Evolutionary conservation across 257 asterid species (phyloP), one percentile per base, ranked within the genome.

Genomic region (Scutellaria galericulata): DNA sequence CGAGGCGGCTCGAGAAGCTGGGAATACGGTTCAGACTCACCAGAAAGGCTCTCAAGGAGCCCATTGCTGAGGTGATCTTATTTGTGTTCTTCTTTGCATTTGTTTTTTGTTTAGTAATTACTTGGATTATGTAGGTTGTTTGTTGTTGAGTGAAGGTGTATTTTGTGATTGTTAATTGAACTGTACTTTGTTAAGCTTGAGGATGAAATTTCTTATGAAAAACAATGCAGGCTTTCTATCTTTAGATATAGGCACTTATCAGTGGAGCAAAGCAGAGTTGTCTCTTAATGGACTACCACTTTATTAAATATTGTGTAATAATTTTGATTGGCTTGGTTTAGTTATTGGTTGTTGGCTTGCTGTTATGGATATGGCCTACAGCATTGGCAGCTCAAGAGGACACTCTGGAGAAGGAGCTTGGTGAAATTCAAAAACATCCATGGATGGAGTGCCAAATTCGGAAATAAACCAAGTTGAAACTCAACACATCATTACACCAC

Each of bases 1-100:
- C 96, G 35, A 87, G 99, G 83, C 96, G 85, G 78, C 86, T 94
- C 22, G 97, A 91, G 89, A 94, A 91, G 88, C 93, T 94, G 6
- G 97, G 97, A 27, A 88, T 84, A 79, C 86, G 98, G 74, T 87
- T 91, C 71, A 80, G 97, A 52, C 74, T 89, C 47, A 77, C 89
- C 7, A 78, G 96, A 71, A 94, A 80, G 78, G 73, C 95, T 79
- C 84, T 94, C 57, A 91, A 87, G 84, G 92, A 94, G 11, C 96
- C 97, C 9, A 83, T 94, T 68, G 88, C 88, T 18, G 87, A 94
- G 97, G 98, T 88, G 68, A 58, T 60, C 41, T 20, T 11, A 3
- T 54, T 15, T 27, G 22, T 50, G 37, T 41, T 53, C 37, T 24
- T 41, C 9, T 20, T 8, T 57, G 35, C 52, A 14, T 35, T 44